A percentile compares a stretch with the other conserved stretches of the same genome.
Conservation (phyloP, 202 grass and related monocot genomes). For the Musa balbisiana region DNA sequence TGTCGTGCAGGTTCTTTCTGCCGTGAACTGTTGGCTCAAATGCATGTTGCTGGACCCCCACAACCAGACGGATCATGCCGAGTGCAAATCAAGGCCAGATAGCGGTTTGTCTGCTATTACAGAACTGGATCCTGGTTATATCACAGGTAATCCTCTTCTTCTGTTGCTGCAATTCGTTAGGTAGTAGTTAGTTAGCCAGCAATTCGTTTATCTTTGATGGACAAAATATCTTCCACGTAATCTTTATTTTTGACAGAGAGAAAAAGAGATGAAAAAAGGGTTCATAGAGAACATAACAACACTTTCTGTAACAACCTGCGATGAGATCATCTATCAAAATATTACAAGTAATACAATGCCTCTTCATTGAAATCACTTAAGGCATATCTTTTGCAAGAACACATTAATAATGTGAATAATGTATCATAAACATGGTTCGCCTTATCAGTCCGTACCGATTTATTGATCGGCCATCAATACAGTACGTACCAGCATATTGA, state of each 20-base stretch:
- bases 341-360: too few species aligned
- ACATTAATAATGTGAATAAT: too few species aligned
- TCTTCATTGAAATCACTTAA: too few species aligned
- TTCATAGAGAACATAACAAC: too few species aligned
- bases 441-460: too few species aligned
- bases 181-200: neutral
- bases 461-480: too few species aligned
- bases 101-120: conserved; percentile 90
- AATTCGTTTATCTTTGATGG: neutral
- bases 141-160: conserved; percentile 53
- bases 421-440: too few species aligned
- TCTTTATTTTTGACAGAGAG: neutral
- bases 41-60: conserved; percentile 93
- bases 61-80: conserved; percentile 77
- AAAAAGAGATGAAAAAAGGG: too few species aligned
- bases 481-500: too few species aligned
- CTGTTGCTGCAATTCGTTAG: neutral
- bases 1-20: conserved; percentile 74
- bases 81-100: conserved; percentile 95
- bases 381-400: too few species aligned
- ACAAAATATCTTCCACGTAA: neutral
- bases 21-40: conserved; percentile 94
- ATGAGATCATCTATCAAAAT: too few species aligned
- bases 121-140: conserved; percentile 92
- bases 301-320: too few species aligned